Evolutionary conservation across 2,329 filamentous ascomycete species (phyloP).

Genomic region (Rachicladosporium sp.): DNA sequence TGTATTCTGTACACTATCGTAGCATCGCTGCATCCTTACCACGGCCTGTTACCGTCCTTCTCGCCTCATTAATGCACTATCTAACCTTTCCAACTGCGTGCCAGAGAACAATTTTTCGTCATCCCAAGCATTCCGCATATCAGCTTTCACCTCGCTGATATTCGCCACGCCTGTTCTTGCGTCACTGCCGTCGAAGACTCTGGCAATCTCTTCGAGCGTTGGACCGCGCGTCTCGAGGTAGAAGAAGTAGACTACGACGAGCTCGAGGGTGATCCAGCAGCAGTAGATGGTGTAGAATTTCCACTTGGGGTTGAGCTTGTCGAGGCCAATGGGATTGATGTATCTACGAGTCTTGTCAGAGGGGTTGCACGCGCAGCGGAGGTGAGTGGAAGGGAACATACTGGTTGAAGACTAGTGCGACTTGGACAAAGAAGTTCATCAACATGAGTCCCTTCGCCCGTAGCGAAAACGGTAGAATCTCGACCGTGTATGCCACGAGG

Average conservation of each 20-base stretch:
- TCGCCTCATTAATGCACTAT: too few species aligned
- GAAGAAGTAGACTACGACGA: constrained; percentile 16
- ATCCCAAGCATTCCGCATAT: too few species aligned
- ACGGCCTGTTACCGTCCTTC: too few species aligned
- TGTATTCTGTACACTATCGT: too few species aligned
- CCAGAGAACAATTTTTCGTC: too few species aligned
- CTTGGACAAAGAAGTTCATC: constrained; percentile 19
- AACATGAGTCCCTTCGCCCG: constrained; percentile 9
- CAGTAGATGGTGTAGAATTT: constrained; percentile 20
- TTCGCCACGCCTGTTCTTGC: constrained; percentile 1
- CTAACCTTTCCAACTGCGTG: too few species aligned
- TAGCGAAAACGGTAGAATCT: constrained; percentile 8
- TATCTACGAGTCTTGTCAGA: constrained; percentile 4
- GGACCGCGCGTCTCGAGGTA: constrained; percentile 19
- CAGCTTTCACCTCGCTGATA: too few species aligned
- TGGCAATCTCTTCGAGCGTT: constrained; percentile 33
- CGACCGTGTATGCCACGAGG: constrained; percentile 5
- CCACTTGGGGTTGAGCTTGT: constrained; percentile 16
- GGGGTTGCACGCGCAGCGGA: constrained; percentile 1
- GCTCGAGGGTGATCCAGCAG: constrained; percentile 16
- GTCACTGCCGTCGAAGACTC: constrained; percentile 10
- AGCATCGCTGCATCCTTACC: too few species aligned
- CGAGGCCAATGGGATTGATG: constrained; percentile 14
- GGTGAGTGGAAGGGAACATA: not conserved
- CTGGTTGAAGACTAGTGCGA: constrained; percentile 28